Evolutionary conservation across 108 stramenopile species (phyloP).

Genomic region (Pseudonitzschia multistriata): DNA sequence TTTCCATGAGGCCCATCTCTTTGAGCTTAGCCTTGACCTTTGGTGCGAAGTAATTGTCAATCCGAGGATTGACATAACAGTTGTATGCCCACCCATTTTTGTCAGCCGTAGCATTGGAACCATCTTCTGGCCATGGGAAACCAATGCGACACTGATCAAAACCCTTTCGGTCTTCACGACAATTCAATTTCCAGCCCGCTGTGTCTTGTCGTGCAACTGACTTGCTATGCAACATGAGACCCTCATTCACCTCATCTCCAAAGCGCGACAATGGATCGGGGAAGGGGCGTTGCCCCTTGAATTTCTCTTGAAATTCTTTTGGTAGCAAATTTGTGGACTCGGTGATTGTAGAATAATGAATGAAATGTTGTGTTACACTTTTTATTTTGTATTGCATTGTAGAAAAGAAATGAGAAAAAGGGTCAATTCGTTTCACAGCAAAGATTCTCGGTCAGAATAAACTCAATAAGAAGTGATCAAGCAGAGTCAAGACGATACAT

Average conservation of each 20-base stretch:
- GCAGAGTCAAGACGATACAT: neutral
- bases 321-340: slow-evolving; percentile 50
- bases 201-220: slow-evolving; percentile 64
- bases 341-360: slow-evolving; percentile 85
- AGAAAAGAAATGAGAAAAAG: slow-evolving; percentile 35
- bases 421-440: neutral
- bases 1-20: slow-evolving; percentile 14
- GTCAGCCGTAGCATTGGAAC: slow-evolving; percentile 18
- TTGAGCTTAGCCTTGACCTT: slow-evolving; percentile 36
- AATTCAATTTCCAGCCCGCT: slow-evolving; percentile 43
- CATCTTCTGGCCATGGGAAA: slow-evolving; percentile 60
- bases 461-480: neutral
- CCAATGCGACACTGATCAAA: slow-evolving; percentile 56
- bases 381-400: neutral
- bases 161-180: slow-evolving; percentile 21
- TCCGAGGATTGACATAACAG: slow-evolving; percentile 68
- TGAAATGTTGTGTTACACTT: slow-evolving; percentile 72
- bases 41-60: slow-evolving; percentile 65
- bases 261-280: slow-evolving; percentile 56
- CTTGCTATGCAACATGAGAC: slow-evolving; percentile 76
- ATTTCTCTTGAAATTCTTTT: slow-evolving; percentile 40
- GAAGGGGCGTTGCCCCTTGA: slow-evolving; percentile 33
- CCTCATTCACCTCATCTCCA: slow-evolving; percentile 72
- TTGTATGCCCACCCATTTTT: slow-evolving; percentile 67
- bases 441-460: neutral